Evolutionary conservation across 1,284 basidiomycete genomes (phyloP), one percentile per base, ranked within the genome.

Genomic region (Moesziomyces aphidis): DNA sequence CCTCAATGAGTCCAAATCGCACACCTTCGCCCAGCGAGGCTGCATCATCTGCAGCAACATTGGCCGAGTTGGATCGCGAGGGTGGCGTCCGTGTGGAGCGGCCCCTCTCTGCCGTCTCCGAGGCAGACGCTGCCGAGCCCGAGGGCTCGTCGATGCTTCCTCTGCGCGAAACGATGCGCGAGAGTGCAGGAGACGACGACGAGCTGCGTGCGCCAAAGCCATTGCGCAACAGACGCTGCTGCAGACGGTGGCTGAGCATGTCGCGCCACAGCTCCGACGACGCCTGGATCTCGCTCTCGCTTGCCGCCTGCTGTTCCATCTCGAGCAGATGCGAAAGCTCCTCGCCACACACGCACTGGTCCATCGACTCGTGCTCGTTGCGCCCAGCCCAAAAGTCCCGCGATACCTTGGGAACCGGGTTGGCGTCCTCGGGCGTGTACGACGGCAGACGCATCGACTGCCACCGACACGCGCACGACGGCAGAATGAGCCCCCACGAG

Each of bases 341-440:
- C 49, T 78, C 72, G n/a, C 76, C 76, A 47, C 76, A 78, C 0
- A 75, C 73, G 44, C 76, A 78, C 34, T 78, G 76, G 5, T 60
- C 63, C 39, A 67, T 39, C 7, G 73, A 73, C 26, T 68, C 65
- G 65, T 75, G 72, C 52, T 78, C 73, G 60, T 78, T 78, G 21
- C 62, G 55, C 0, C 76, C 76, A 5, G 64, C 60, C 68, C 68
- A 69, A 34, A 70, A 66, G 48, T 76, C 76, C 9, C 76, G 68
- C 31, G 71, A 65, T 19, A 65, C 24, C 42, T 58, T 66, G 17
- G 76, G 76, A 11, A 78, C 76, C 0, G 76, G 76, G 15, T 72
- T 67, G 49, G 76, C 68, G 36, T 78, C 76, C 23, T 70, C 65
- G 1, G 47, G 46, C 3, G 68, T 70, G 44, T 78, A 78, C 8